These are phyloP conservation scores for Haplographium delicatum DNA, from an alignment of 495 filamentous ascomycete species.

Conservation along the genomic window DNA sequence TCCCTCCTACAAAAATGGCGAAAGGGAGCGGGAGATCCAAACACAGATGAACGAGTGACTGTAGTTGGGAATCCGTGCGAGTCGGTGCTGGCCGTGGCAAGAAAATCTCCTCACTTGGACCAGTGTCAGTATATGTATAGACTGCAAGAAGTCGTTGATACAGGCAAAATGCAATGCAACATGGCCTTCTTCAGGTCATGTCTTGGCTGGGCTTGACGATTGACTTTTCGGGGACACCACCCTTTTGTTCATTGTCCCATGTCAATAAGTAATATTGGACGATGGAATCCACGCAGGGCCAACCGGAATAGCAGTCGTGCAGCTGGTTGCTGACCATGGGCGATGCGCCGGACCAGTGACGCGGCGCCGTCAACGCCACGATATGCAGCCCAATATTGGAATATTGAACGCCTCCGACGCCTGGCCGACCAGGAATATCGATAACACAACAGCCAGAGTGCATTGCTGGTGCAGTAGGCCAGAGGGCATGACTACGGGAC, in stretches of 20 bases:
- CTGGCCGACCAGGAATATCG: not conserved
- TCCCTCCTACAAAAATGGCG: conserved; percentile 2
- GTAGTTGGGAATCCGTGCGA: conserved; percentile 17
- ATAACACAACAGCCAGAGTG: conserved; percentile 8
- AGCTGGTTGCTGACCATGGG: not conserved
- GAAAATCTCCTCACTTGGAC: not conserved
- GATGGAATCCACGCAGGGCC: not conserved
- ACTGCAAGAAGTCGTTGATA: not conserved
- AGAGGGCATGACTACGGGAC: no score
- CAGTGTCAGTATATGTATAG: conserved; percentile 5
- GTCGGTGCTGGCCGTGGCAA: not conserved
- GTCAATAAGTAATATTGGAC: conserved; percentile 12
- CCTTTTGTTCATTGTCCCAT: conserved; percentile 3
- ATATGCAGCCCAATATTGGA: conserved; percentile 13
- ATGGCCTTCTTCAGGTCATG: not conserved
- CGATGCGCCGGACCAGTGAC: not conserved
- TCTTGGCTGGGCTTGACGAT: not conserved
- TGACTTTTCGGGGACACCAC: conserved; percentile 1
- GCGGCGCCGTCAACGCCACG: conserved; percentile 2
- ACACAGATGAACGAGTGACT: conserved; percentile 23
- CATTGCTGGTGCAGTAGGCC: no score
- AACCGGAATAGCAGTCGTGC: not conserved
- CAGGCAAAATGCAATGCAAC: conserved; percentile 2
- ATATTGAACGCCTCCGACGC: conserved; percentile 16
- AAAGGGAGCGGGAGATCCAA: conserved; percentile 3